phyloP scores from a whole-genome alignment of 176 grass and related monocot genomes.

The Ensete glaucum region DNA sequence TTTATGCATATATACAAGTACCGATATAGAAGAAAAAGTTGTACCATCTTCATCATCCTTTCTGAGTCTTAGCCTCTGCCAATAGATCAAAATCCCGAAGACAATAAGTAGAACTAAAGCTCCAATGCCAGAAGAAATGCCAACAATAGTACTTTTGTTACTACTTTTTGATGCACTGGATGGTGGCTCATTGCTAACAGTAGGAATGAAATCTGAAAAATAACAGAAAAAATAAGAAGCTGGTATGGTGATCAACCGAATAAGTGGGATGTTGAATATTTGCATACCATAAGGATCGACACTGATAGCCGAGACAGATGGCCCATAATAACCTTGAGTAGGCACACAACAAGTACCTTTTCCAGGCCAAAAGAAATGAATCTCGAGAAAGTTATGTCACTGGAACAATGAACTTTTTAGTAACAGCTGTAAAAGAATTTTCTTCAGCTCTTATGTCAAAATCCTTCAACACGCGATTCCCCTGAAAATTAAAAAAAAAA shows the following conservation, averaged over 20 bases:
- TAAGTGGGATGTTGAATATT: background rate
- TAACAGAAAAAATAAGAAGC: background rate
- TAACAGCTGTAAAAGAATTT: conserved; percentile 44
- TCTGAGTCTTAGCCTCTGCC: conserved; percentile 16
- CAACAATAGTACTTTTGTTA: conserved; percentile 33
- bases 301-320: conserved; percentile 74
- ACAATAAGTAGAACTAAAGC: conserved; percentile 36
- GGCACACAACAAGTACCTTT: conserved; percentile 84
- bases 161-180: conserved; percentile 14
- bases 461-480: conserved; percentile 47
- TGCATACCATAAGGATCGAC: conserved; percentile 35
- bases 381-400: conserved; percentile 78
- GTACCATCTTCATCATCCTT: conserved; percentile 6
- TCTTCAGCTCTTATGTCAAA: conserved; percentile 83
- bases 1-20: background rate
- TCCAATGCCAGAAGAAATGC: conserved; percentile 34
- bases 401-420: conserved; percentile 39
- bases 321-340: conserved; percentile 48
- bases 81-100: conserved; percentile 14
- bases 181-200: conserved; percentile 29
- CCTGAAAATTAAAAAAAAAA: conserved; percentile 27
- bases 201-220: conserved; percentile 59
- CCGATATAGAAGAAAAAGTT: background rate
- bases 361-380: conserved; percentile 95
- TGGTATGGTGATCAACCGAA: background rate